Conservation (phyloP, 169 alveolate genomes). For the Plasmodium ovale region DNA sequence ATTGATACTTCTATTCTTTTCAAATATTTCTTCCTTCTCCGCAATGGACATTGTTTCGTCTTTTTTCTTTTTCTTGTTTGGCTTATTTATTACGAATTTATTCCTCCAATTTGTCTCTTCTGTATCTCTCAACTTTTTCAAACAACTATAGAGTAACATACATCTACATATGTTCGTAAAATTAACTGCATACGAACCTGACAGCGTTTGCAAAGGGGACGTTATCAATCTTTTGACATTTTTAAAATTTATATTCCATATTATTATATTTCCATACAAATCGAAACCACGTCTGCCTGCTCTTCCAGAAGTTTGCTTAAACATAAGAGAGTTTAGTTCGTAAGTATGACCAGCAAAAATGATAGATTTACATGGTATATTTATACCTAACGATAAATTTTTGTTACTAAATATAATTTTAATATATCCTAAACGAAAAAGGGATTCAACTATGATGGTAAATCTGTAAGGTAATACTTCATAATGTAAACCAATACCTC, state of each 20-base stretch:
- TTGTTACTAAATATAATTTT: slow-evolving; percentile 90
- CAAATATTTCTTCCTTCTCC: slow-evolving; percentile 73
- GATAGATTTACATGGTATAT: slow-evolving; percentile 92
- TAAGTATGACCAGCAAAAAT: slow-evolving; percentile 90
- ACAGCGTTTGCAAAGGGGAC: slow-evolving; percentile 86
- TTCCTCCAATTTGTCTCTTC: slow-evolving; percentile 37
- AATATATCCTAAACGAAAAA: slow-evolving; percentile 89
- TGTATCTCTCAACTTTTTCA: slow-evolving; percentile 33
- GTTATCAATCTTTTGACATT: slow-evolving; percentile 85
- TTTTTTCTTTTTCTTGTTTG: slow-evolving; percentile 62
- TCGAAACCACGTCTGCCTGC: slow-evolving; percentile 95
- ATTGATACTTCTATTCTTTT: slow-evolving; percentile 52
- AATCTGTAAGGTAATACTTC: slow-evolving; percentile 89
- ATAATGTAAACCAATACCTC: slow-evolving; percentile 94
- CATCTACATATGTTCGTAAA: slow-evolving; percentile 72
- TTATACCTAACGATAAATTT: slow-evolving; percentile 93
- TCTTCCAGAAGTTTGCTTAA: slow-evolving; percentile 94
- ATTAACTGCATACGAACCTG: slow-evolving; percentile 78
- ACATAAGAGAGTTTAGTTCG: slow-evolving; percentile 91
- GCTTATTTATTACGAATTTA: slow-evolving; percentile 40
- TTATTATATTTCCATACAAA: slow-evolving; percentile 91
- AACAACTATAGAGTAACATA: slow-evolving; percentile 61
- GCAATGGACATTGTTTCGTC: slow-evolving; percentile 62
- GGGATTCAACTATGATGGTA: slow-evolving; percentile 88
- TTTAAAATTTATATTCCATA: slow-evolving; percentile 91